Percentiles rank a stretch among this genome's conserved stretches.
Conservation (phyloP, 2,329 filamentous ascomycete species). For the Xylaria sp. region DNA sequence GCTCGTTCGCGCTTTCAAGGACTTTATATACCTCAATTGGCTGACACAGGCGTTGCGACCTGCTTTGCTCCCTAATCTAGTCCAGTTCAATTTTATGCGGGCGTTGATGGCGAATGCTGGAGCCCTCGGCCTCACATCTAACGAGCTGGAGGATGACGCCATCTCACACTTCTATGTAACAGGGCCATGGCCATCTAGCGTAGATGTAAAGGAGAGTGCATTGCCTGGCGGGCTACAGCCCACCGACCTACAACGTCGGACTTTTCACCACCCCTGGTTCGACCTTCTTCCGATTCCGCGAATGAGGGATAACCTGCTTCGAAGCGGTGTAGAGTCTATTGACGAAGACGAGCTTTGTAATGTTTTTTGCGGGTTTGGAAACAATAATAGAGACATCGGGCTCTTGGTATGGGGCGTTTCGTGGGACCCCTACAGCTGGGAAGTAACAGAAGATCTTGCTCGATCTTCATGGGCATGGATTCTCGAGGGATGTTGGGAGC, state of each 20-base stretch:
- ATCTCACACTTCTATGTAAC: constrained; percentile 32
- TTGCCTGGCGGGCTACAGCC: constrained; percentile 42
- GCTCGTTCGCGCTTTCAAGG: constrained; percentile 26
- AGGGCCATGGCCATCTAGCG: constrained; percentile 2
- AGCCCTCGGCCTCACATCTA: constrained; percentile 26
- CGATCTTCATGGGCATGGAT: constrained; percentile 31
- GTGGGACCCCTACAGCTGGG: constrained; percentile 35
- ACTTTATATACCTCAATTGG: constrained; percentile 21
- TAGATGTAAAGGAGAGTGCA: constrained; percentile 18
- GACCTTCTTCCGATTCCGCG: constrained; percentile 52
- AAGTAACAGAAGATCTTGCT: constrained; percentile 35
- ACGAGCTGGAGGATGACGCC: constrained; percentile 36
- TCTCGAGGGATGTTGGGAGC: constrained; percentile 33
- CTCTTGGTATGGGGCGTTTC: constrained; percentile 39
- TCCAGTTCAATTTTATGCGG: constrained; percentile 37
- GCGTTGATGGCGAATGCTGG: constrained; percentile 37
- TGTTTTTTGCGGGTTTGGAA: constrained; percentile 17
- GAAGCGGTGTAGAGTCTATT: constrained; percentile 10
- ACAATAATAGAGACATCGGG: not conserved
- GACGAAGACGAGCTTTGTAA: constrained; percentile 42
- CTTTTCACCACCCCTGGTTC: constrained; percentile 52
- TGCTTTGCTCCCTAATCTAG: constrained; percentile 35
- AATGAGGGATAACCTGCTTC: constrained; percentile 51
- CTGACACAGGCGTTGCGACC: constrained; percentile 28
- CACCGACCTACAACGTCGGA: constrained; percentile 47